Evolutionary conservation across 1,139 yeast species (phyloP).

Genomic region (Geotrichum phurueaensis): DNA sequence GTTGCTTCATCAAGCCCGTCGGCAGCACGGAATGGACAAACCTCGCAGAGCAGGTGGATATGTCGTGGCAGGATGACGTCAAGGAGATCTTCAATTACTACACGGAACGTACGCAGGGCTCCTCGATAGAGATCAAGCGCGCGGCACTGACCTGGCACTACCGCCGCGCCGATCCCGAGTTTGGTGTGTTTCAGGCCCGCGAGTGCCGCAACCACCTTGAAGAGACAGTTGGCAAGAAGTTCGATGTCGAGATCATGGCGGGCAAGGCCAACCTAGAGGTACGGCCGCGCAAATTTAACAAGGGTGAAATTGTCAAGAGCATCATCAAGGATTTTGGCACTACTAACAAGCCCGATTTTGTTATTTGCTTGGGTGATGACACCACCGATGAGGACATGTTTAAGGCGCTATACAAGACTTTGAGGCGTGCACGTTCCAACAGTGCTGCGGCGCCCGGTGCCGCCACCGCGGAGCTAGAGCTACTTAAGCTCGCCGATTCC

Average conservation of each 20-base stretch:
- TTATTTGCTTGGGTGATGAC: conserved; percentile 90
- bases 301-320: conserved; percentile 90
- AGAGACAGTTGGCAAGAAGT: conserved; percentile 54
- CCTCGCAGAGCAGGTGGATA: conserved; percentile 73
- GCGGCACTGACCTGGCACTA: conserved; percentile 98
- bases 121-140: conserved; percentile 78
- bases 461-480: conserved; percentile 1
- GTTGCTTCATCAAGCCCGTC: conserved; percentile 81
- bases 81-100: conserved; percentile 64
- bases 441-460: conserved; percentile 10
- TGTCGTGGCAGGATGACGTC: conserved; percentile 89
- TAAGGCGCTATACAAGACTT: conserved; percentile 49
- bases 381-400: conserved; percentile 98
- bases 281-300: conserved; percentile 86
- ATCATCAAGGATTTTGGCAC: conserved; percentile 40
- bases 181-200: conserved; percentile 80
- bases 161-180: conserved; percentile 86
- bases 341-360: conserved; percentile 60
- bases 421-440: conserved; percentile 39
- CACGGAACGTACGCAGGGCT: conserved; percentile 87
- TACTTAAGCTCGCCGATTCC: conserved; percentile 8
- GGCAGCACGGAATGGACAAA: conserved; percentile 67
- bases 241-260: conserved; percentile 92
- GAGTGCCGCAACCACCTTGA: conserved; percentile 62
- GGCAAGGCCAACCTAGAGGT: conserved; percentile 97